phyloP scores from a whole-genome alignment of 495 filamentous ascomycete genomes.

The Neurospora sp. region DNA sequence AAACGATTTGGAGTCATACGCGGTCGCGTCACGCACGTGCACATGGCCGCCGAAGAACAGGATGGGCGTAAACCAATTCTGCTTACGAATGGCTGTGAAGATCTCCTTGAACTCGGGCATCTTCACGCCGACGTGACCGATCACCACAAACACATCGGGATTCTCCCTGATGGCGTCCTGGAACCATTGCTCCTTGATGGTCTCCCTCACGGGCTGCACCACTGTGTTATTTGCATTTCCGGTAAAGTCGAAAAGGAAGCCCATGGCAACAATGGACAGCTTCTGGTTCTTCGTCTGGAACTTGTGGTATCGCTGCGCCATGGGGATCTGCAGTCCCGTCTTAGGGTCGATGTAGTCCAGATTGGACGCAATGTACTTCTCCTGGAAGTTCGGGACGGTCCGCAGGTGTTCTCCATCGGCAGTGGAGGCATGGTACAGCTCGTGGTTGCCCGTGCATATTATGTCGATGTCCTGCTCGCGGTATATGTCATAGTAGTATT shows the following conservation, averaged over 20 bases:
- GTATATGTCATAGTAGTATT: slow-evolving; percentile 79
- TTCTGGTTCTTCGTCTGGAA: slow-evolving; percentile 83
- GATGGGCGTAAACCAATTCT: slow-evolving; percentile 72
- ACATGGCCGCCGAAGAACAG: slow-evolving; percentile 90
- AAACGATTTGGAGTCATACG: slow-evolving; percentile 71
- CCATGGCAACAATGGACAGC: slow-evolving; percentile 76
- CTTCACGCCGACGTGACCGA: slow-evolving; percentile 75
- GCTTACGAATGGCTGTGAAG: slow-evolving; percentile 66
- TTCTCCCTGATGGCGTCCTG: slow-evolving; percentile 74
- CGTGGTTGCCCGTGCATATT: slow-evolving; percentile 87
- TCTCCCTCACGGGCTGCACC: slow-evolving; percentile 66
- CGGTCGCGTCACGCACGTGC: slow-evolving; percentile 77
- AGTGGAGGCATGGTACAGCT: slow-evolving; percentile 75
- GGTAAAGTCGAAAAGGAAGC: slow-evolving; percentile 89
- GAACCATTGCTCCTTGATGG: slow-evolving; percentile 82
- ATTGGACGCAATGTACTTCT: slow-evolving; percentile 79
- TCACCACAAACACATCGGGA: slow-evolving; percentile 78
- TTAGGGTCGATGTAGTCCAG: slow-evolving; percentile 74
- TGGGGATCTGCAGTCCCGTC: slow-evolving; percentile 57
- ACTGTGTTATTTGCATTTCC: slow-evolving; percentile 82
- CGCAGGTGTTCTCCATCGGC: slow-evolving; percentile 64
- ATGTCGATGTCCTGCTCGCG: slow-evolving; percentile 74
- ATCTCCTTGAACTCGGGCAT: slow-evolving; percentile 70
- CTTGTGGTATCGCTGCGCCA: slow-evolving; percentile 74
- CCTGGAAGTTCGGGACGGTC: slow-evolving; percentile 69